Percentiles rank a stretch among this genome's conserved stretches.
phyloP scores from a whole-genome alignment of 257 asterid genomes.

The Galeopsis tetrahit region DNA sequence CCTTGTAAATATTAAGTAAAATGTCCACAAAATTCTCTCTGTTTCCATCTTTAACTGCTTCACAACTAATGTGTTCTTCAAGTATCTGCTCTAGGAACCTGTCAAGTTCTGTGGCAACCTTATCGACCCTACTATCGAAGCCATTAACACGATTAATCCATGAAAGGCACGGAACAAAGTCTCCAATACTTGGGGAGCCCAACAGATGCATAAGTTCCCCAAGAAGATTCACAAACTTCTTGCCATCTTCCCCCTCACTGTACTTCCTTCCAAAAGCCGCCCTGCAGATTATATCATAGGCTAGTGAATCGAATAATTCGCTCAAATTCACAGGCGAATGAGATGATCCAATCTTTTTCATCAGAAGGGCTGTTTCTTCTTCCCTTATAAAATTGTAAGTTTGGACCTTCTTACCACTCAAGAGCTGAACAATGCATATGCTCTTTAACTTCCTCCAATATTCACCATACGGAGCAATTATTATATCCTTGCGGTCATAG shows the following conservation, averaged over 20 bases:
- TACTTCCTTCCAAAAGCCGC: slow-evolving; percentile 55
- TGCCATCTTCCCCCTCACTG: slow-evolving; percentile 40
- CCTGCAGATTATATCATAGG: slow-evolving; percentile 45
- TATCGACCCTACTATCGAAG: slow-evolving; percentile 38
- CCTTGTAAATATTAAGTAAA: slow-evolving; percentile 39
- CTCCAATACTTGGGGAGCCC: slow-evolving; percentile 44
- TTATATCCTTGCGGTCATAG: slow-evolving; percentile 37
- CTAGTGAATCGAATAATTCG: slow-evolving; percentile 31
- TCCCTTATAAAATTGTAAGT: slow-evolving; percentile 37
- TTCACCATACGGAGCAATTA: slow-evolving; percentile 39
- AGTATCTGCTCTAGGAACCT: slow-evolving; percentile 46
- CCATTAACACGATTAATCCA: slow-evolving; percentile 57
- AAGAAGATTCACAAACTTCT: slow-evolving; percentile 34
- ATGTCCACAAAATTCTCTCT: slow-evolving; percentile 40
- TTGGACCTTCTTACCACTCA: slow-evolving; percentile 50
- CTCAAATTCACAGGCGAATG: slow-evolving; percentile 37
- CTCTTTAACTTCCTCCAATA: slow-evolving; percentile 22
- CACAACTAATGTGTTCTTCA: slow-evolving; percentile 37
- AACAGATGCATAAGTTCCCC: slow-evolving; percentile 34
- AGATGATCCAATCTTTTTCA: slow-evolving; percentile 33
- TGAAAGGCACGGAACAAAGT: slow-evolving; percentile 49
- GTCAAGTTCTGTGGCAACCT: slow-evolving; percentile 43
- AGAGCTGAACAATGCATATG: slow-evolving; percentile 50
- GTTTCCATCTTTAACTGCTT: not conserved
- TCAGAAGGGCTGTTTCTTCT: slow-evolving; percentile 45